Conservation (phyloP, 345 rosid species). For the Boechera divaricarpa region DNA sequence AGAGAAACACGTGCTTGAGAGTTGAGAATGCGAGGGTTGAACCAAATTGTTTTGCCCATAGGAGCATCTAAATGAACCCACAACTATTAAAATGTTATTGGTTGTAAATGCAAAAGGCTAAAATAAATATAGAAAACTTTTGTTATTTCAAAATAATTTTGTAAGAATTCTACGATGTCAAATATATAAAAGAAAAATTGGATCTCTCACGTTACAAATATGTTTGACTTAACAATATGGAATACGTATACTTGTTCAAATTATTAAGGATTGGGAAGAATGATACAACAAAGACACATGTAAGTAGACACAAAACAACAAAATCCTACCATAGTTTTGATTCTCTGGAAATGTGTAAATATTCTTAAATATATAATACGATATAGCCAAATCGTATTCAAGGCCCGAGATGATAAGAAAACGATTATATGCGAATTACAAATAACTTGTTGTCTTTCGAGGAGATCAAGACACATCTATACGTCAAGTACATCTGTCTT, state of each 20-base stretch:
- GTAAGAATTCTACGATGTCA: background rate
- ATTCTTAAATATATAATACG: slow-evolving; percentile 18
- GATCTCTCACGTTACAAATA: slow-evolving; percentile 17
- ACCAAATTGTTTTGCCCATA: too few relatives aligned
- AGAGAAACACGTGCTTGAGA: too few relatives aligned
- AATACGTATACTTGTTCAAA: background rate
- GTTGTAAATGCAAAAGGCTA: too few relatives aligned
- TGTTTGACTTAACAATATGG: slow-evolving; percentile 27
- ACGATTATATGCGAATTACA: slow-evolving; percentile 35
- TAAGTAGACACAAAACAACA: slow-evolving; percentile 32
- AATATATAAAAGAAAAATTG: background rate
- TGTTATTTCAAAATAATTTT: background rate
- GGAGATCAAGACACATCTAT: slow-evolving; percentile 45
- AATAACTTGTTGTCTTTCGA: slow-evolving; percentile 31
- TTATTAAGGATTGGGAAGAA: slow-evolving; percentile 24
- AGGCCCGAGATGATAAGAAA: slow-evolving; percentile 47
- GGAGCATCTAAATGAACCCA: too few relatives aligned
- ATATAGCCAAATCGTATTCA: slow-evolving; percentile 41
- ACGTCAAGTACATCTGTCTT: slow-evolving; percentile 46
- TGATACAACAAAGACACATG: slow-evolving; percentile 38
- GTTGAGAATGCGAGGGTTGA: too few relatives aligned
- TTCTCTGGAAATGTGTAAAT: slow-evolving; percentile 35
- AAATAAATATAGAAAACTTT: background rate
- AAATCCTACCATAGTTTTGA: slow-evolving; percentile 27
- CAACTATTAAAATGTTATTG: too few relatives aligned